Evolutionary conservation across 768 basidiomycete genomes (phyloP), one percentile per base, ranked within the genome.

Genomic region (Agaricus sinodeliciosus): DNA sequence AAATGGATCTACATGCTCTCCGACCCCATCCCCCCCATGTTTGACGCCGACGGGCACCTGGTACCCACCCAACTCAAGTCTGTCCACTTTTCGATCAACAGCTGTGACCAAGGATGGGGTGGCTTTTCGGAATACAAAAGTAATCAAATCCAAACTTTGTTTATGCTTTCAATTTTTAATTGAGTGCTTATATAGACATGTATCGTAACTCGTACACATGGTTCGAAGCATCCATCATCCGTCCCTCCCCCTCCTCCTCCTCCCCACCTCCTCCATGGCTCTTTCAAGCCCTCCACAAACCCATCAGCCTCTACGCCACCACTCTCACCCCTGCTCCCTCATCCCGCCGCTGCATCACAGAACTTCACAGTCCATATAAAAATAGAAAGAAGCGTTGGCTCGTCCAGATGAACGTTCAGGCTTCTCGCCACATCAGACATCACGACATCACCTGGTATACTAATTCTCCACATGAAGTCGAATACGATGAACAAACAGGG

Each of bases 41-140:
- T 36, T 37, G 48, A 41, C 37, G 25, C 18, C n/a, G 18, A 46
- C 13, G 12, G 22, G 22, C 22, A 31, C 4, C 47, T 42, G 25
- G 47, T 36, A 18, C 22, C 43, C 19, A 31, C 55, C 9, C 47
- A 37, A 16, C 49, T 63, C 11, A 61, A 55, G 41, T 44, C 42
- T 25, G 56, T 67, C 2, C 48, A 44, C 28, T 63, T 66, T 34
- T 48, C 44, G 15, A 50, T 59, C 9, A 42, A 43, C 31, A 64
- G 64, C 46, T 58, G 56, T 43, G 69, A 70, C 53, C 68, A 70
- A 59, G 68, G 67, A 6, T 69, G 66, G 67, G 64, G 66, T 11
- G 66, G 65, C 9, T 59, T 63, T 15, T 48, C 51, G 1, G 52
- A 54, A 18, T 40, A 58, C 22, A 35, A 19, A 57, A 62, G 67